Evolutionary conservation across 2,329 filamentous ascomycete species (phyloP), one percentile per base, ranked within the genome.

Genomic region (Colletotrichum sojae): DNA sequence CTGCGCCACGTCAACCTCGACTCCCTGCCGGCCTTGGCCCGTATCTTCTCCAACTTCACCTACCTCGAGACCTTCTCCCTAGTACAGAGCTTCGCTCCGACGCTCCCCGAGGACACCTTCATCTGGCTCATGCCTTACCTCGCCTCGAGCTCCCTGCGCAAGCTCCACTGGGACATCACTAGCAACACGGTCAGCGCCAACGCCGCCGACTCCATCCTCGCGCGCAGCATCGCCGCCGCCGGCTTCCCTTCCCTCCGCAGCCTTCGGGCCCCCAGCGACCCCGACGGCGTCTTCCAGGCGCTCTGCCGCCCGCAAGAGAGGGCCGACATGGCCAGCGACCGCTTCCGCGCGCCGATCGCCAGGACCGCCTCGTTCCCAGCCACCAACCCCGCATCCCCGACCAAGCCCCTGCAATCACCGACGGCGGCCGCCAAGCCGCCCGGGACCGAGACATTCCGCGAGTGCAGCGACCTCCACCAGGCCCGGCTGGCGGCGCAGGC

Each of bases 191-290:
- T 81, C 18, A 76, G 79, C 22, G 77, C 81, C 54, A 85, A 82
- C 55, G 74, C 79, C 4, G 89, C 91, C 1, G 90, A 92, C 58
- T 83, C 85, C 5, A 88, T 92, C 54, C 83, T 94, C 8, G 89
- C 91, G 1, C 83, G 84, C 67, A 89, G 89, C 73, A 92, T 94
- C 71, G 78, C 79, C 5, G 84, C 86, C 1, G 81, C 82, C 5
- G 89, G 89, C 0, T 93, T 95, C 74, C 92, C 92, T 0, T 77
- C 80, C 0, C 83, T 95, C 10, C 82, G 81, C 10, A 81, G 76
- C 1, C 79, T 94, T 18, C 88, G 92, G 62, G 84, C 89, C 0
- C 92, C 91, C 1, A 89, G 89, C 66, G 92, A 95, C 72, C 87
- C 91, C 1, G 87, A 92, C 5, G 92, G 92, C 27, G 73, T 88